These are phyloP conservation scores for Trichoderma oligosporum DNA, from an alignment of 2,329 filamentous ascomycete species.

Conservation along the genomic window DNA sequence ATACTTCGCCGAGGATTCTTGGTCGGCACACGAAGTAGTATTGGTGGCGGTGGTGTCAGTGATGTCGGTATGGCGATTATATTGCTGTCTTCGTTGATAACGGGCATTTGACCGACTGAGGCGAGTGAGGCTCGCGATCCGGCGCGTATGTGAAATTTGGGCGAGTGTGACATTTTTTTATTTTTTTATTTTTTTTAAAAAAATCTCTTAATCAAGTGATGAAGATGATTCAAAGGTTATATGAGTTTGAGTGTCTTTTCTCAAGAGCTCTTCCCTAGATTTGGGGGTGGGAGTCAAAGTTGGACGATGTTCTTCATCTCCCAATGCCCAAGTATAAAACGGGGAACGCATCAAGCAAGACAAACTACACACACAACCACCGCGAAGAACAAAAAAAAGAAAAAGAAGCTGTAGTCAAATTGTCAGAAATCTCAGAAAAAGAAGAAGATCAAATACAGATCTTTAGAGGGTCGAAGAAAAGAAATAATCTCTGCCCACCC, in stretches of 20 bases:
- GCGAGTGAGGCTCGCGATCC: conserved; percentile 26
- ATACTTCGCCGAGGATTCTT: conserved; percentile 29
- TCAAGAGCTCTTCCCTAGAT: neutral
- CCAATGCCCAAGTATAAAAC: neutral
- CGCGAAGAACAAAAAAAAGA: neutral
- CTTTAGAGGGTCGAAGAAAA: neutral
- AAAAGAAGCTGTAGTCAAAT: no score
- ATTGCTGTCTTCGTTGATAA: conserved; percentile 36
- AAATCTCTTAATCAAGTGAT: no score
- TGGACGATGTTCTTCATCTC: neutral
- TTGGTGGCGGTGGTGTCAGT: conserved; percentile 22
- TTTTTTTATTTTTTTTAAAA: no score
- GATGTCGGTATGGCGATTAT: neutral
- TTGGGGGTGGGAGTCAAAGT: neutral
- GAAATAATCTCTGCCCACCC: neutral
- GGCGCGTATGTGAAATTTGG: conserved; percentile 9
- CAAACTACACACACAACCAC: no score
- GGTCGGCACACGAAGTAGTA: conserved; percentile 30
- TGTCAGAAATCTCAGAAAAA: neutral
- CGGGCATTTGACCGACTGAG: conserved; percentile 34
- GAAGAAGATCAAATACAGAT: neutral
- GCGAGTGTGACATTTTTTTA: conserved; percentile 13
- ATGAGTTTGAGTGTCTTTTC: neutral
- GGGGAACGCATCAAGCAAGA: neutral
- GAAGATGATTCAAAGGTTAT: neutral